Percentiles rank a stretch among this genome's conserved stretches.
Evolutionary conservation across 768 basidiomycete genomes (phyloP).

Genomic region (Macrolepiota albuminosa): DNA sequence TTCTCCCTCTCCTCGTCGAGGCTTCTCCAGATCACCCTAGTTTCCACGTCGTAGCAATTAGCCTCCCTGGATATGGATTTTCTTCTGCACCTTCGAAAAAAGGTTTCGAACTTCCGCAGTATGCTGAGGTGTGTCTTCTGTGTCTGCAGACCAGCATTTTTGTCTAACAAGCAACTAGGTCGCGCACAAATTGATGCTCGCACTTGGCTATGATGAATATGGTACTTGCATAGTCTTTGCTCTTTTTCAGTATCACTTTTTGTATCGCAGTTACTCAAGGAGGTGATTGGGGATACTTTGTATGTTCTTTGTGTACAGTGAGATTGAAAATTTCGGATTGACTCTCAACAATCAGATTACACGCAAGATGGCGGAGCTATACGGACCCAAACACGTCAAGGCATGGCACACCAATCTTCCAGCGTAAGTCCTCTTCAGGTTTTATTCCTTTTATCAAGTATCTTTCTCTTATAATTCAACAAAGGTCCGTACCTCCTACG

Average conservation of each 20-base stretch:
- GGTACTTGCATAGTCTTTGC: conserved; percentile 17
- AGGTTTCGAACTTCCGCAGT: conserved; percentile 46
- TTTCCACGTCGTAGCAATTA: conserved; percentile 61
- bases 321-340: not conserved
- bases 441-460: not conserved
- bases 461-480: conserved; percentile 7
- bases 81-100: conserved; percentile 49
- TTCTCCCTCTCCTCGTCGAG: conserved; percentile 47
- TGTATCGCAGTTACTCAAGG: conserved; percentile 37
- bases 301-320: conserved; percentile 14
- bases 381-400: conserved; percentile 37
- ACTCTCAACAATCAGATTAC: conserved; percentile 17
- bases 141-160: not conserved
- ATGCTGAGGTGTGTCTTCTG: conserved; percentile 41
- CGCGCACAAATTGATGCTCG: conserved; percentile 44
- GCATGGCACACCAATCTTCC: conserved; percentile 50
- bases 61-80: conserved; percentile 61
- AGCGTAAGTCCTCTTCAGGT: conserved; percentile 19
- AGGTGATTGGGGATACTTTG: conserved; percentile 42
- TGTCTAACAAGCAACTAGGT: conserved; percentile 24
- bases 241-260: too few relatives aligned
- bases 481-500: conserved; percentile 18
- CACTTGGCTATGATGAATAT: conserved; percentile 44
- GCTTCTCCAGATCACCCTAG: conserved; percentile 41
- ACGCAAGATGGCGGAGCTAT: conserved; percentile 22